Conservation (phyloP, 2,329 filamentous ascomycete species). For the Clarireedia paspali region DNA sequence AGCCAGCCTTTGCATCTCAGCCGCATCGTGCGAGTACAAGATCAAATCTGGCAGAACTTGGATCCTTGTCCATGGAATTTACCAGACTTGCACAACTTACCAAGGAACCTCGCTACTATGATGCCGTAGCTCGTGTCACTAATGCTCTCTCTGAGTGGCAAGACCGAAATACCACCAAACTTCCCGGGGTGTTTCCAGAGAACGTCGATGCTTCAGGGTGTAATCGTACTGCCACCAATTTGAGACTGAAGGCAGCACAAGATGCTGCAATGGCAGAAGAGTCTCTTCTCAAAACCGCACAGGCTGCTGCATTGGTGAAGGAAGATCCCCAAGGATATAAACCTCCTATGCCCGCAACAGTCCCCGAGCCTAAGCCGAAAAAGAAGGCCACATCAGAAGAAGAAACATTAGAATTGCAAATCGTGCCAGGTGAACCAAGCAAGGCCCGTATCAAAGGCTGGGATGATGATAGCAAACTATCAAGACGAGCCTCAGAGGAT, state of each 20-base stretch:
- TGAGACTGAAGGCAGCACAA: not conserved
- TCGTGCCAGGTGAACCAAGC: slow-evolving; percentile 22
- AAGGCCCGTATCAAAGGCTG: slow-evolving; percentile 21
- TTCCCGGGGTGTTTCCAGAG: slow-evolving; percentile 77
- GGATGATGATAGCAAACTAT: slow-evolving; percentile 17
- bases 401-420: slow-evolving; percentile 22
- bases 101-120: slow-evolving; percentile 74
- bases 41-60: slow-evolving; percentile 49
- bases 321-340: slow-evolving; percentile 26
- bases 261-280: slow-evolving; percentile 6
- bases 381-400: slow-evolving; percentile 13
- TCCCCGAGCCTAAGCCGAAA: slow-evolving; percentile 17
- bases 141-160: slow-evolving; percentile 72
- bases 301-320: slow-evolving; percentile 9
- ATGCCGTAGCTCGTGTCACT: slow-evolving; percentile 80
- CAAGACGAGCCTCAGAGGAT: slow-evolving; percentile 12
- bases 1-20: slow-evolving; percentile 54
- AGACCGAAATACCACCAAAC: slow-evolving; percentile 48
- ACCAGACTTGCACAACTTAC: slow-evolving; percentile 84
- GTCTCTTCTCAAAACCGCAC: slow-evolving; percentile 6
- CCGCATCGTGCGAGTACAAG: slow-evolving; percentile 52
- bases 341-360: slow-evolving; percentile 15
- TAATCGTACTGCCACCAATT: slow-evolving; percentile 34
- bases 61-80: slow-evolving; percentile 79
- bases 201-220: slow-evolving; percentile 74